phyloP scores from a whole-genome alignment of 768 basidiomycete species.

The Tricholoma hemisulphureum region DNA sequence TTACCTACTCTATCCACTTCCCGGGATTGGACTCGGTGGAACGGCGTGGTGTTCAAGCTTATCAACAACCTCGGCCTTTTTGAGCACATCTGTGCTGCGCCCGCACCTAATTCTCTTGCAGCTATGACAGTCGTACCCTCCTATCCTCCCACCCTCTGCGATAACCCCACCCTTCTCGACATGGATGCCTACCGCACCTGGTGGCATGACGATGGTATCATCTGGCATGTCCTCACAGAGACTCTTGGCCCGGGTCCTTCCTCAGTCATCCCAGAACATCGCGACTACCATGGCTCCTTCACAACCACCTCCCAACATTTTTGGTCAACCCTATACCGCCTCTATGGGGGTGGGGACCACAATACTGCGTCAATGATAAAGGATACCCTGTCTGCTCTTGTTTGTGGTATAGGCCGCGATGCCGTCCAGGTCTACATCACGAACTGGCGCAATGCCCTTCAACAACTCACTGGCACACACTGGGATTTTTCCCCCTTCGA shows the following conservation, averaged over 20 bases:
- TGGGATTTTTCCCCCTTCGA: too few species aligned
- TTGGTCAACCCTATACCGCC: neutral
- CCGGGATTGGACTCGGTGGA: neutral
- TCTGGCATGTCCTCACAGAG: neutral
- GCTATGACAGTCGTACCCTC: neutral
- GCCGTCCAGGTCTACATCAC: neutral
- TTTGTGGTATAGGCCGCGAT: neutral
- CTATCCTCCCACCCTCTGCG: neutral
- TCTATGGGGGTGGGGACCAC: neutral
- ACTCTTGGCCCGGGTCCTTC: neutral
- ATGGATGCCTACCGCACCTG: neutral
- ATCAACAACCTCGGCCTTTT: neutral
- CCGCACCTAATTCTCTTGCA: neutral
- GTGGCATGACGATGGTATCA: neutral
- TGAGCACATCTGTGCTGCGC: neutral
- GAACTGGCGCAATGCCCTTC: neutral
- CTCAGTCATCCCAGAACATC: neutral
- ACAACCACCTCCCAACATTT: neutral
- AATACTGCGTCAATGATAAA: neutral
- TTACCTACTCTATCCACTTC: neutral
- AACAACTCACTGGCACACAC: neutral
- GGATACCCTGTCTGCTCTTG: neutral
- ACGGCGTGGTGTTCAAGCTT: neutral
- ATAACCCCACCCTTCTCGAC: too few species aligned
- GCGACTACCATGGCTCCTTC: neutral